phyloP scores from a whole-genome alignment of 495 filamentous ascomycete species.

The Penicillium maclennaniae region DNA sequence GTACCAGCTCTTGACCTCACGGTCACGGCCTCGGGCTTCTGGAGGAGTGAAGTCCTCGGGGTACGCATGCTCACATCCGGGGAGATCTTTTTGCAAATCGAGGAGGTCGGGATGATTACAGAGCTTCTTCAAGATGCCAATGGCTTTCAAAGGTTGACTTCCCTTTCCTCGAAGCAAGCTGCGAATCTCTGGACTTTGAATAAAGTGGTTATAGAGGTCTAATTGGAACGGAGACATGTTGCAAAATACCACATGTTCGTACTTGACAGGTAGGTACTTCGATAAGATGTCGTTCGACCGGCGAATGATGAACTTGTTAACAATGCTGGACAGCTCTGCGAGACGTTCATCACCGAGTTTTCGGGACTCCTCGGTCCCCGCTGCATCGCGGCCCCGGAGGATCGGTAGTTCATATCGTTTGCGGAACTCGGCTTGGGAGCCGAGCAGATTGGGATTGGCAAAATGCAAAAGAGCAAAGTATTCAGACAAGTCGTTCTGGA shows the following conservation, averaged over 20 bases:
- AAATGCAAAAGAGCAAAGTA: conserved; percentile 97
- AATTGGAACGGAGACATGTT: conserved; percentile 90
- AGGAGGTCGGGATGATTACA: conserved; percentile 98
- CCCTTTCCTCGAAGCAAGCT: conserved; percentile 90
- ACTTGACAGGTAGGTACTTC: conserved; percentile 97
- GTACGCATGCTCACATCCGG: conserved; percentile 76
- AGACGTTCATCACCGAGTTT: conserved; percentile 83
- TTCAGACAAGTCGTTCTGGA: conserved; percentile 96
- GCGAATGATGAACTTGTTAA: conserved; percentile 99
- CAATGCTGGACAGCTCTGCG: conserved; percentile 71
- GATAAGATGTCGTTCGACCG: conserved; percentile 97
- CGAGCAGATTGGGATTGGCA: conserved; percentile 89
- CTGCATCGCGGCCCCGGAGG: conserved; percentile 85
- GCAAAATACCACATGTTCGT: conserved; percentile 99
- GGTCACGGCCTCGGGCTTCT: conserved; percentile 81
- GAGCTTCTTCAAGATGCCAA: conserved; percentile 93
- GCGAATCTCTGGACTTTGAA: conserved; percentile 92
- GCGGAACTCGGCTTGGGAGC: conserved; percentile 85
- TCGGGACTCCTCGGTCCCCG: conserved; percentile 77
- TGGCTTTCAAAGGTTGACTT: conserved; percentile 93
- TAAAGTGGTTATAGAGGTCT: conserved; percentile 93
- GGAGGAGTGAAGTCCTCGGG: conserved; percentile 88
- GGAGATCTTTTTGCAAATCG: conserved; percentile 76
- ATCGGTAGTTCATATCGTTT: conserved; percentile 95
- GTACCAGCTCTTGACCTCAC: conserved; percentile 94